Conservation (phyloP, 2,329 filamentous ascomycete species). For the Fusarium tricinctum region DNA sequence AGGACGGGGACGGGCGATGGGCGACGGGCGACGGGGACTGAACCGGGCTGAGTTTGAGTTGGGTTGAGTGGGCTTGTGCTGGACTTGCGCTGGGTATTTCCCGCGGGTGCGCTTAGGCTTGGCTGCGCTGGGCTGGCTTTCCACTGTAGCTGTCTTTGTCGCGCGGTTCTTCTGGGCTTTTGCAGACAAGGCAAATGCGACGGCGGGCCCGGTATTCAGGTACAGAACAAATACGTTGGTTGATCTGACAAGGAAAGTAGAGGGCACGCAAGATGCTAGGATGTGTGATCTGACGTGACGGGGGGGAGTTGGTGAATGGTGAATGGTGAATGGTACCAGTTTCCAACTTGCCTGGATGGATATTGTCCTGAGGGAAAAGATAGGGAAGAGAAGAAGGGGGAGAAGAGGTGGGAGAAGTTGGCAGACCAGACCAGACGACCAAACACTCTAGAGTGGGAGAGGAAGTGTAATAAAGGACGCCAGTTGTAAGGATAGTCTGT, state of each 20-base stretch:
- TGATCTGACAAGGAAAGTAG: constrained; percentile 24
- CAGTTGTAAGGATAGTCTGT: constrained; percentile 26
- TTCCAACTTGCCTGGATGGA: constrained; percentile 20
- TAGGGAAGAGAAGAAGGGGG: constrained; percentile 21
- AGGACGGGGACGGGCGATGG: constrained; percentile 12
- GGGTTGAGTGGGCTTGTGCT: constrained; percentile 37
- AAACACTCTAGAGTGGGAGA: constrained; percentile 18
- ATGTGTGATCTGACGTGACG: constrained; percentile 37
- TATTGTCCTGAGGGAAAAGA: constrained; percentile 8
- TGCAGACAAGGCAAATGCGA: constrained; percentile 35
- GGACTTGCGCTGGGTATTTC: constrained; percentile 37
- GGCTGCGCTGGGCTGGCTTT: constrained; percentile 17
- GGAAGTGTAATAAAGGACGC: constrained; percentile 25
- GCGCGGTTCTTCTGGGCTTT: constrained; percentile 20
- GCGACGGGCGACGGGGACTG: constrained; percentile 16
- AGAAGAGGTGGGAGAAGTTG: constrained; percentile 36
- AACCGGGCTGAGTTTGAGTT: constrained; percentile 8
- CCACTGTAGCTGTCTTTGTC: constrained; percentile 18
- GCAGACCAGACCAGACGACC: constrained; percentile 17
- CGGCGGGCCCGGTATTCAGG: constrained; percentile 42
- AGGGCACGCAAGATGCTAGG: constrained; percentile 37
- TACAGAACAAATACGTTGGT: constrained; percentile 6
- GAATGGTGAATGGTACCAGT: constrained; percentile 6
- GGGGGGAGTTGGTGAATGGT: constrained; percentile 9
- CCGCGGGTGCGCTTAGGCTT: constrained; percentile 39